These are phyloP conservation scores for Actinomortierella ambigua DNA, from an alignment of 371 early-diverging fungal species.

Conservation along the genomic window DNA sequence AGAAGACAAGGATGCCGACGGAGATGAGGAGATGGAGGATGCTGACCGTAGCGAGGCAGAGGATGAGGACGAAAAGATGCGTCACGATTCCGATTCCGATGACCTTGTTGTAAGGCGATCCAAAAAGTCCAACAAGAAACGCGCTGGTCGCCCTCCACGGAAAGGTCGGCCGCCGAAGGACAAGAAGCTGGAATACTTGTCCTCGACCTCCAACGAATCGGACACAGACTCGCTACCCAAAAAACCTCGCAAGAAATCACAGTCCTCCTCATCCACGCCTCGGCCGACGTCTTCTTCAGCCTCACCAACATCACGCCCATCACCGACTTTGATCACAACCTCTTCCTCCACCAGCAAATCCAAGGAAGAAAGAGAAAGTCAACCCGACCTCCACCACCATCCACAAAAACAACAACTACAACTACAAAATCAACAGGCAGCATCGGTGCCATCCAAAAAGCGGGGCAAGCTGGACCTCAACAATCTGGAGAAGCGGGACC, in stretches of 20 bases:
- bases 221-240: background rate
- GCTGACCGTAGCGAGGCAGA: conserved; percentile 3
- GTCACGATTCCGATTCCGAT: background rate
- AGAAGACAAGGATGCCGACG: background rate
- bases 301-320: background rate
- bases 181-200: background rate
- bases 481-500: conserved; percentile 61
- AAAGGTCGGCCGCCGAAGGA: background rate
- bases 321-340: background rate
- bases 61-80: background rate
- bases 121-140: background rate
- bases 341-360: conserved; percentile 2
- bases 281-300: background rate
- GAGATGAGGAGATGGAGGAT: conserved; percentile 3
- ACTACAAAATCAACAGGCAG: background rate
- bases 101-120: background rate
- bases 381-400: conserved; percentile 4
- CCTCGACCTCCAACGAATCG: conserved; percentile 4
- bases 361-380: background rate
- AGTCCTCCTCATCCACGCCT: background rate
- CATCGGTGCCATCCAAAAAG: conserved; percentile 22
- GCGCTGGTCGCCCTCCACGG: background rate
- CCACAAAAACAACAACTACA: conserved; percentile 7
- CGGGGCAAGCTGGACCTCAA: conserved; percentile 25
- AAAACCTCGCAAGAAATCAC: background rate